These are phyloP conservation scores for Diatrype stigma DNA, from an alignment of 2,329 filamentous ascomycete genomes.

Conservation along the genomic window DNA sequence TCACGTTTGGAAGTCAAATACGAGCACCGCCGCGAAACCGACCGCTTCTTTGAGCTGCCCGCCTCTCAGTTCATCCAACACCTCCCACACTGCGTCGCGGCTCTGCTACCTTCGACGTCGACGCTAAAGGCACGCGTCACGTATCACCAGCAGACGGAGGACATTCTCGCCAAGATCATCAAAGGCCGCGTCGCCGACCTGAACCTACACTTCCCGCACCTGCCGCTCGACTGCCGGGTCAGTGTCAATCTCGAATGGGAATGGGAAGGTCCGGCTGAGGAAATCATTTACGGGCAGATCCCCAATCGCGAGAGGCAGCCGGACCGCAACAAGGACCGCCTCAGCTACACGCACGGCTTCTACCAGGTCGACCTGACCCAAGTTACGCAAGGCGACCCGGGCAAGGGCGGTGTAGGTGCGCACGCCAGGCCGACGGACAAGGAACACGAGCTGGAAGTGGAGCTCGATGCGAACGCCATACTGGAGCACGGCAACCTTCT, in stretches of 20 bases:
- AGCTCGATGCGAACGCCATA: conserved; percentile 61
- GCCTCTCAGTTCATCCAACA: conserved; percentile 47
- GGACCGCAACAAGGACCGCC: conserved; percentile 79
- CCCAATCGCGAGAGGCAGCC: conserved; percentile 37
- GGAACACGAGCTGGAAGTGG: conserved; percentile 78
- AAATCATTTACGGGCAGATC: conserved; percentile 40
- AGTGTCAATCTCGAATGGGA: conserved; percentile 94
- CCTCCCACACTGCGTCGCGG: conserved; percentile 61
- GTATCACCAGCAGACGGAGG: conserved; percentile 66
- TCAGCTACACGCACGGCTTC: conserved; percentile 83
- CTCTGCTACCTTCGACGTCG: conserved; percentile 55
- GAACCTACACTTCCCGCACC: conserved; percentile 76
- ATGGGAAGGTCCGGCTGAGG: conserved; percentile 65
- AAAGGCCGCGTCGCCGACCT: conserved; percentile 86
- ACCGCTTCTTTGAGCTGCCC: conserved; percentile 78
- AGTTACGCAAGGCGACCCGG: conserved; percentile 60
- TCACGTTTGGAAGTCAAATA: conserved; percentile 67
- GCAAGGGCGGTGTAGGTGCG: conserved; percentile 25
- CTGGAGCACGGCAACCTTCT: conserved; percentile 61
- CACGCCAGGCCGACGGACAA: conserved; percentile 48
- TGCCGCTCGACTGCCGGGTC: conserved; percentile 83
- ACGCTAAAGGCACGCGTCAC: conserved; percentile 67
- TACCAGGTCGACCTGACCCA: conserved; percentile 94
- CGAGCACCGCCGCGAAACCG: conserved; percentile 74
- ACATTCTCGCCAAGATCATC: conserved; percentile 77